Base-by-base conservation (phyloP, 2,329 filamentous ascomycete genomes). In the Hypocrella siamensis region DNA sequence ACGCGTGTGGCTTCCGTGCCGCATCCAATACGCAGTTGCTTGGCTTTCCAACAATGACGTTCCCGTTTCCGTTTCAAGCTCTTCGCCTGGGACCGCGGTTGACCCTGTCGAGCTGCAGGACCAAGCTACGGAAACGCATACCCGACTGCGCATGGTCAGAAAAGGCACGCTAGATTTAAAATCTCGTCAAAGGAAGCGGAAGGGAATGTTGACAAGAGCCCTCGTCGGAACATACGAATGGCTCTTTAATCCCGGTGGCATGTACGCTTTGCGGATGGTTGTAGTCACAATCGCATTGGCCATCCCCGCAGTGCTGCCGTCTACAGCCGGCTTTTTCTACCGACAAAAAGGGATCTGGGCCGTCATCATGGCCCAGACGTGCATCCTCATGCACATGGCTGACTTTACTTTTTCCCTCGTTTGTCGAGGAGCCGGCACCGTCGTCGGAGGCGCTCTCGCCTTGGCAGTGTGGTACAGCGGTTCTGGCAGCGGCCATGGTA, bases 271-370 rank as follows among this genome's bases (percentile, higher is more conserved):
- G 8, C 57, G 63, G 3, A 56, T 66, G 48, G 60, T 67, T 0
- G 38, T 57, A 6, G 57, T 63, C 0, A 65, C 63, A 0, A 45
- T 67, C 9, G 61, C 56, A 0, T 45, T 54, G 1, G 43, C 47
- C 0, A 56, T 68, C 4, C 58, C 63, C 0, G 53, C 57, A 0
- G 49, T 51, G 0, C 47, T 68, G 4, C 57, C 60, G 0, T 42
- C 45, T 17, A 54, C 52, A 2, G 56, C 63, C 0, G 62, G 59
- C 2, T 68, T 69, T 40, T 67, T 57, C 38, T 67, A 65, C 31
- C 54, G 62, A 3, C 56, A 67, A 34, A 66, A 64, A 40, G 63
- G 65, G 0, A 47, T 69, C 0, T 69, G 65, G 65, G 61, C 51
- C 0, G 43, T 67, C 7, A 65, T 69, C 26, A 68, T 62, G 45